Conservation (phyloP, 768 basidiomycete genomes). For the Pisolithus marmoratus region DNA sequence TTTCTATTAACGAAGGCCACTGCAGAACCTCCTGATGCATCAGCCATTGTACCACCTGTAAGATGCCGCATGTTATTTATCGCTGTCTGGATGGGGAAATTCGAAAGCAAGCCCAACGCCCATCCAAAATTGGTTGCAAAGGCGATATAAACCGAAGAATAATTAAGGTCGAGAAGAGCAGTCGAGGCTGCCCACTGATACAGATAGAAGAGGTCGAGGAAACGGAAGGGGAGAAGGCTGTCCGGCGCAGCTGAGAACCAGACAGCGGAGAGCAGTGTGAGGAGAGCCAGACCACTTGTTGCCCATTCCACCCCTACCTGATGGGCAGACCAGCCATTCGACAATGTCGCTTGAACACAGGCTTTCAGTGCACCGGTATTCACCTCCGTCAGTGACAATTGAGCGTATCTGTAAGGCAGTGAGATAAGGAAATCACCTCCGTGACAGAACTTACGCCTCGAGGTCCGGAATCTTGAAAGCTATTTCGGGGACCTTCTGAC, state of each 20-base stretch:
- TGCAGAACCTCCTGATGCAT: slow-evolving; percentile 52
- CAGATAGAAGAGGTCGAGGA: slow-evolving; percentile 77
- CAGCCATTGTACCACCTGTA: slow-evolving; percentile 73
- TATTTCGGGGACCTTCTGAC: slow-evolving; percentile 61
- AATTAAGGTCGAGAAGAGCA: slow-evolving; percentile 79
- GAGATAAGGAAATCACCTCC: neutral
- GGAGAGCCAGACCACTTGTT: slow-evolving; percentile 59
- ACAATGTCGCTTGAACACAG: slow-evolving; percentile 87
- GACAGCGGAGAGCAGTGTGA: slow-evolving; percentile 49
- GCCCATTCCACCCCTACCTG: slow-evolving; percentile 75
- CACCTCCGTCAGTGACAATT: slow-evolving; percentile 66
- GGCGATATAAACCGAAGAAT: slow-evolving; percentile 75
- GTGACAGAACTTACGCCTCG: slow-evolving; percentile 46
- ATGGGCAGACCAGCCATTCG: slow-evolving; percentile 83
- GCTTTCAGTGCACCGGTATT: slow-evolving; percentile 71
- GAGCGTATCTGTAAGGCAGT: slow-evolving; percentile 44
- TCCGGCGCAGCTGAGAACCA: slow-evolving; percentile 53
- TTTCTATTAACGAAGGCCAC: slow-evolving; percentile 76
- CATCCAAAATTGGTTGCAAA: slow-evolving; percentile 87
- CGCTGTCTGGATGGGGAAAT: slow-evolving; percentile 61
- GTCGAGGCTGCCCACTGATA: slow-evolving; percentile 82
- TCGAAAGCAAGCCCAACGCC: slow-evolving; percentile 71
- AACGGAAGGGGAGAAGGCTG: slow-evolving; percentile 63
- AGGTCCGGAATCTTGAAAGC: slow-evolving; percentile 88
- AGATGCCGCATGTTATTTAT: slow-evolving; percentile 78